Evolutionary conservation across 2,329 filamentous ascomycete genomes (phyloP), one percentile per base, ranked within the genome.

Genomic region (Colletotrichum simmondsii): DNA sequence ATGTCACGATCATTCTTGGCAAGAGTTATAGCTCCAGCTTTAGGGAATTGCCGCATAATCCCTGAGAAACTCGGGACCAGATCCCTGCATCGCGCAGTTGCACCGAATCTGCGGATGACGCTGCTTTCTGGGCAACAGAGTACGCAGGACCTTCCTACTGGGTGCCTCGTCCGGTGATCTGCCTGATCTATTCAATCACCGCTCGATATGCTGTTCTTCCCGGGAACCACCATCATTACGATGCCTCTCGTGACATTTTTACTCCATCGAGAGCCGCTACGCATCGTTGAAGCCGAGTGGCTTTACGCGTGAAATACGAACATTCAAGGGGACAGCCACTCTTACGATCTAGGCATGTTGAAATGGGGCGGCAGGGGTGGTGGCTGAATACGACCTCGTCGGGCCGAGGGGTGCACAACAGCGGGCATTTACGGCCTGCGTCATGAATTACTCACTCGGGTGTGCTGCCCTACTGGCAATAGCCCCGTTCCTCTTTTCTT

Each of bases 381-480:
- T 54, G 7, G 30, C 16, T 24, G 30, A 64, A 19, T n/a, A 24
- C 11, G 35, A 26, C 30, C 16, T 42, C 37, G 19, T 32, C 19
- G 42, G 14, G 11, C 24, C 37, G n/a, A 49, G n/a, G 37, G 67
- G 28, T 10, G 37, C 61, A 70, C 53, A 35, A 53, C 61, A 70
- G 67, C 67, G 53, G 61, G 61, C 61, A 70, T 65, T 65, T 59
- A 35, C 35, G 28, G 22, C 52, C 61, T 65, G 53, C 37, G 49
- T 54, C 26, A 28, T 16, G 53, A 37, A 57, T n/a, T 19, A 65
- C 19, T 42, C 26, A 28, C 53, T 53, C 26, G 10, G 14, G 22
- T 68, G 35, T n/a, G 28, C 22, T 32, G n/a, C 26, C 65, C 35
- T 28, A 49, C 60, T 30, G 37, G 12, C 35, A 61, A 26, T n/a